These are phyloP conservation scores for Eimeria tenella DNA, from an alignment of 169 alveolate species.

Conservation along the genomic window DNA sequence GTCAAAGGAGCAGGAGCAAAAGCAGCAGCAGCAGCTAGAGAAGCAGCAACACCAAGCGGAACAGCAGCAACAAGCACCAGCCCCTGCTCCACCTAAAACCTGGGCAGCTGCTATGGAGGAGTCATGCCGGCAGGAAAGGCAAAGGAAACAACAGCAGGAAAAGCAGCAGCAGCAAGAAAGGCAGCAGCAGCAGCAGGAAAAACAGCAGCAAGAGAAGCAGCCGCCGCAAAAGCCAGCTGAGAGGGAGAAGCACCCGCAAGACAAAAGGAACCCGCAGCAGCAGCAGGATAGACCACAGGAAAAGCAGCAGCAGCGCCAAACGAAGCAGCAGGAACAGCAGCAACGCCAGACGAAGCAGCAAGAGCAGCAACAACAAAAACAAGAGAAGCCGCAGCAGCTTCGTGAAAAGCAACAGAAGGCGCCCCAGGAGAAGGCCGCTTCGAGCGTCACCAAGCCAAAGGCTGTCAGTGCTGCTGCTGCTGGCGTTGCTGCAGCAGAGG, in stretches of 20 bases:
- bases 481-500: constrained; percentile 25
- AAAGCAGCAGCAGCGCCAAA: constrained; percentile 9
- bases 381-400: constrained; percentile 15
- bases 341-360: constrained; percentile 30
- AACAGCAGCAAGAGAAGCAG: background rate
- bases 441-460: constrained; percentile 8
- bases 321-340: background rate
- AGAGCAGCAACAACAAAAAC: constrained; percentile 16
- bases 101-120: constrained; percentile 61
- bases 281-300: background rate
- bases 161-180: constrained; percentile 11
- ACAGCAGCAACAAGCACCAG: constrained; percentile 31
- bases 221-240: background rate
- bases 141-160: constrained; percentile 40
- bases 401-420: constrained; percentile 5
- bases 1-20: background rate
- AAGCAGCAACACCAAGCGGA: constrained; percentile 10
- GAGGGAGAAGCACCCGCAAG: background rate
- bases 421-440: background rate
- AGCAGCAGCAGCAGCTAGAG: constrained; percentile 38
- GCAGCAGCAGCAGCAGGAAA: constrained; percentile 10
- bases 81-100: constrained; percentile 4
- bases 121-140: constrained; percentile 33
- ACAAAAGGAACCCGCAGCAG: background rate
- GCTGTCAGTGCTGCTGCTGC: constrained; percentile 36